Conservation (phyloP, 208 protist species). For the Wallacemonas sp. region DNA sequence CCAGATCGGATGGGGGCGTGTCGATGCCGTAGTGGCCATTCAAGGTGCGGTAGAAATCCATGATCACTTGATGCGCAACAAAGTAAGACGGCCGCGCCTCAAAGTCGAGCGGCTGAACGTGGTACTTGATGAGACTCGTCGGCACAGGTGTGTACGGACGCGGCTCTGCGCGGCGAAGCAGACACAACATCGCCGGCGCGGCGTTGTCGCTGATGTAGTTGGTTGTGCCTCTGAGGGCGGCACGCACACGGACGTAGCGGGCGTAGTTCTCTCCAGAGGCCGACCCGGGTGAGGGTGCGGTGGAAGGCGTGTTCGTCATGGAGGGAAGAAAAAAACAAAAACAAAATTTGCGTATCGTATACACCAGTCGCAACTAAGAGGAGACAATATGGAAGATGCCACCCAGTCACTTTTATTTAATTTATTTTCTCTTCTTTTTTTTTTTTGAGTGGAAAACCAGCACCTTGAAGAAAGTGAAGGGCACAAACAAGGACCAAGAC, state of each 20-base stretch:
- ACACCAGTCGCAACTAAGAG: too few relatives aligned
- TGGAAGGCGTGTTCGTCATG: too few relatives aligned
- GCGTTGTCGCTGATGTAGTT: slow-evolving; percentile 70
- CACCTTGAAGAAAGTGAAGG: too few relatives aligned
- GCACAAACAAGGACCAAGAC: too few relatives aligned
- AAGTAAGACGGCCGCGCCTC: slow-evolving; percentile 54
- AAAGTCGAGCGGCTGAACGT: slow-evolving; percentile 59
- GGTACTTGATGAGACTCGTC: slow-evolving; percentile 35
- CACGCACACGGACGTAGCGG: slow-evolving; percentile 13
- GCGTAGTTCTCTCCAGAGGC: too few relatives aligned
- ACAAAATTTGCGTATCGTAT: too few relatives aligned
- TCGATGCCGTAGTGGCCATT: slow-evolving; percentile 66
- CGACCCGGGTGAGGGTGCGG: too few relatives aligned
- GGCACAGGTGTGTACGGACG: slow-evolving; percentile 63
- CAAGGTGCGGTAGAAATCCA: slow-evolving; percentile 74
- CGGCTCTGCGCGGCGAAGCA: slow-evolving; percentile 52
- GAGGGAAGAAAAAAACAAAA: too few relatives aligned
- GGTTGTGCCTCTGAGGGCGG: background rate
- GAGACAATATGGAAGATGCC: too few relatives aligned
- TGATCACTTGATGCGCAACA: slow-evolving; percentile 68
- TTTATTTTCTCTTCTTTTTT: too few relatives aligned
- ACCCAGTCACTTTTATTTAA: too few relatives aligned
- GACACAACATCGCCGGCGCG: slow-evolving; percentile 61
- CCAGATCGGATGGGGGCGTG: slow-evolving; percentile 17
- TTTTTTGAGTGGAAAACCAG: too few relatives aligned